Conservation (phyloP, 495 filamentous ascomycete genomes). For the Achaetomiella virescens region DNA sequence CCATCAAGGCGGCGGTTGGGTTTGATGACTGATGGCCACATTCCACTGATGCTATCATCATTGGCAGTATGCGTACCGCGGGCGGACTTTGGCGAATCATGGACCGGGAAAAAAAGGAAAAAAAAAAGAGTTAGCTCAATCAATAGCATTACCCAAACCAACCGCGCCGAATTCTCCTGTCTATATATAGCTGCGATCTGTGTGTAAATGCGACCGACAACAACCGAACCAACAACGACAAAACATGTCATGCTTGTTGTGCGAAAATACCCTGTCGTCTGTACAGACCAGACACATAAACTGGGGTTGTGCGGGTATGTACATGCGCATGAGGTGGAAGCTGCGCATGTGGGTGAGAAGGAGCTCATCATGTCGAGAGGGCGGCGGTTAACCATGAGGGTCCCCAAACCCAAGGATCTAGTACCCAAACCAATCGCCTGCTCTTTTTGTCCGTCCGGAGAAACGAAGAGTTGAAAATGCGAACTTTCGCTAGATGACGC, state of each 20-base stretch:
- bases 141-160: neutral
- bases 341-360: neutral
- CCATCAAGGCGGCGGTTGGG: conserved; percentile 66
- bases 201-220: conserved; percentile 9
- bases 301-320: neutral
- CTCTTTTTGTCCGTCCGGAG: neutral
- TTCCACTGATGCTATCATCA: too few relatives aligned
- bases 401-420: neutral
- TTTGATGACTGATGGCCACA: conserved; percentile 49
- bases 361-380: conserved; percentile 7
- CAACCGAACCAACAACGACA: neutral
- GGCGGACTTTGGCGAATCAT: too few relatives aligned
- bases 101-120: too few relatives aligned
- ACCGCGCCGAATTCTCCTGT: conserved; percentile 1
- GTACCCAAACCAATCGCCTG: neutral
- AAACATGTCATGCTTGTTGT: conserved; percentile 1
- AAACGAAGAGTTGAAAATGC: neutral
- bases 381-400: neutral
- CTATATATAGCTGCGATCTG: conserved; percentile 5
- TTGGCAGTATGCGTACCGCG: too few relatives aligned
- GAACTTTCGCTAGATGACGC: conserved; percentile 11
- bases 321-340: neutral
- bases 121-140: neutral
- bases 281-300: neutral
- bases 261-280: neutral